Evolutionary conservation across 148 eudicot species (phyloP), one percentile per base, ranked within the genome.

Genomic region (Dysphania ambrosioides): DNA sequence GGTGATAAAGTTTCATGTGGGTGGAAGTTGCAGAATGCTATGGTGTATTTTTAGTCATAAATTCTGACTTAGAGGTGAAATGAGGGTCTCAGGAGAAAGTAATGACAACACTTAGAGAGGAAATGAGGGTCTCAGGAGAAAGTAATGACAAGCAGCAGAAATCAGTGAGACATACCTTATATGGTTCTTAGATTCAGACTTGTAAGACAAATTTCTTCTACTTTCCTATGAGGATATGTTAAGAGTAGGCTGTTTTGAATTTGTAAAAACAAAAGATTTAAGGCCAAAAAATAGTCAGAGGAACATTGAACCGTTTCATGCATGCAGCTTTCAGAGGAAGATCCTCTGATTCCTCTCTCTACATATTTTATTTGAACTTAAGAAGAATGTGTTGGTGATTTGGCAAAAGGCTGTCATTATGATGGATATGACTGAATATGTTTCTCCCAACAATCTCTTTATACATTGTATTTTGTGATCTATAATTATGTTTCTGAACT

Each of bases 101-200:
- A 27, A 26, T 26, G 30, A 32, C 63, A 58, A 11, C 21, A 3
- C 56, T 51, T 15, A 13, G 56, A 19, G 15, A 19, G 4, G 16
- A 51, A 51, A 51, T 51, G 15, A 24, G 63, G 63, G 16, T 26
- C 4, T 10, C 13, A 24, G 23, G 13, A 58, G 19, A 24, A 24
- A 27, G 29, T 26, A 27, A 26, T 26, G 30, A 32, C 63, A 58
- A 11, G 30, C 30, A 26, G 5, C 63, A 58, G 13, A 58, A 23
- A 10, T 55, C 6, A 9, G 63, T 31, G 57, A 31, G 27, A 35
- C 26, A 18, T 36, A 34, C 31, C n/a, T 71, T 53, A 53, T 4
- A 56, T 34, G 74, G 62, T 55, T n/a, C n/a, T n/a, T n/a, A n/a
- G n/a, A n/a, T n/a, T 34, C 49, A 21, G 24, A 69, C 41, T 29